Conservation (phyloP, 768 basidiomycete genomes). For the Strobilomyces dryophilus region DNA sequence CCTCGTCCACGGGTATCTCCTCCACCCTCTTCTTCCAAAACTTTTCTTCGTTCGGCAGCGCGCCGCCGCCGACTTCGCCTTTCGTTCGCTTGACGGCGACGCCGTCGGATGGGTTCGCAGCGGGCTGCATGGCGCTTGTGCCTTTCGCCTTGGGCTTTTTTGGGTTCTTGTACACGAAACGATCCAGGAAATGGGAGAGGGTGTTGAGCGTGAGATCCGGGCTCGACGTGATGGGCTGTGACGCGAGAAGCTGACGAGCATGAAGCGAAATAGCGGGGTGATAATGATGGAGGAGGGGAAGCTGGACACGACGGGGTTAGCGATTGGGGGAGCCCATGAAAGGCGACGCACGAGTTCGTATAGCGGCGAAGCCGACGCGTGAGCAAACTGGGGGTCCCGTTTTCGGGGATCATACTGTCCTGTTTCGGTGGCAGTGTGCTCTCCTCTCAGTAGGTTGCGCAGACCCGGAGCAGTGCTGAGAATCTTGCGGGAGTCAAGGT, state of each 20-base stretch:
- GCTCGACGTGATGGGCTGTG: slow-evolving; percentile 71
- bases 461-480: slow-evolving; percentile 47
- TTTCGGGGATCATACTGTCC: slow-evolving; percentile 78
- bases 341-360: slow-evolving; percentile 79
- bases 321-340: neutral
- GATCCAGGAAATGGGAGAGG: slow-evolving; percentile 90
- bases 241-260: slow-evolving; percentile 73
- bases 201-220: slow-evolving; percentile 92
- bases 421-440: slow-evolving; percentile 26
- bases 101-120: slow-evolving; percentile 58
- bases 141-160: slow-evolving; percentile 74
- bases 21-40: slow-evolving; percentile 68
- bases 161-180: slow-evolving; percentile 96
- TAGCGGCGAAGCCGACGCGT: slow-evolving; percentile 72
- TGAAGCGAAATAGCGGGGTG: slow-evolving; percentile 90
- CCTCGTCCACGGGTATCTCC: slow-evolving; percentile 86
- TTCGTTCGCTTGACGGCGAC: slow-evolving; percentile 67
- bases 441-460: slow-evolving; percentile 40
- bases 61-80: slow-evolving; percentile 47
- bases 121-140: slow-evolving; percentile 95
- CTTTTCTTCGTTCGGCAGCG: slow-evolving; percentile 64
- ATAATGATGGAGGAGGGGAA: slow-evolving; percentile 78
- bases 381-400: slow-evolving; percentile 83
- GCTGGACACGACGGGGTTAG: slow-evolving; percentile 36
- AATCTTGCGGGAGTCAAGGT: slow-evolving; percentile 33